A percentile compares a stretch with the other conserved stretches of the same genome.
Conservation (phyloP, 768 basidiomycete genomes). For the Tylopilus balloui region DNA sequence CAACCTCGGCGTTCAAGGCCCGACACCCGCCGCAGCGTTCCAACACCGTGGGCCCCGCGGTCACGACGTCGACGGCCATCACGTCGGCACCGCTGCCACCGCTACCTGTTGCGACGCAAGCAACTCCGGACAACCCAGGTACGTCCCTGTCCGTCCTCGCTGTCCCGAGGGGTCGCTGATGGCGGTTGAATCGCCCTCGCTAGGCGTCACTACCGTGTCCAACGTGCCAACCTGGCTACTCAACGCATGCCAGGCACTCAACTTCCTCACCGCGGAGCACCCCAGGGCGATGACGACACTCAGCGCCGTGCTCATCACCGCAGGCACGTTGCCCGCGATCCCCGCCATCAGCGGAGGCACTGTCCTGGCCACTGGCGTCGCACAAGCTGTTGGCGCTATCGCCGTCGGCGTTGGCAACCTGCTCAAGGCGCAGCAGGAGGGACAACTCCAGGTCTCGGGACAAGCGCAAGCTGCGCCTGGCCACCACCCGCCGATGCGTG, state of each 20-base stretch:
- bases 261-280: conserved; percentile 69
- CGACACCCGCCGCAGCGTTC: conserved; percentile 30
- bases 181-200: not conserved
- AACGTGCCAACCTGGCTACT: conserved; percentile 74
- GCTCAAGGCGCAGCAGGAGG: conserved; percentile 47
- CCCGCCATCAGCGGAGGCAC: conserved; percentile 71
- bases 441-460: conserved; percentile 29
- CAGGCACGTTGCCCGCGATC: conserved; percentile 68
- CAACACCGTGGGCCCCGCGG: conserved; percentile 27
- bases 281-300: conserved; percentile 71
- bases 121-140: conserved; percentile 18
- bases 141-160: not conserved
- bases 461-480: conserved; percentile 14
- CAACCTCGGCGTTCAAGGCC: conserved; percentile 26
- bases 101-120: conserved; percentile 16
- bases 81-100: conserved; percentile 13
- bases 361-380: conserved; percentile 65
- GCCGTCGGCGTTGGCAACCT: conserved; percentile 67
- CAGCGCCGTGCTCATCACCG: conserved; percentile 75
- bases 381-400: conserved; percentile 74
- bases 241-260: conserved; percentile 71
- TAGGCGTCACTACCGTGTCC: conserved; percentile 42
- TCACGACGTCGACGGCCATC: conserved; percentile 11
- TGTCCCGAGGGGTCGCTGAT: not conserved
- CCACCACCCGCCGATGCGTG: conserved; percentile 27